Base-by-base conservation (phyloP, 805 yeast species). In the Yamadazyma endophytica region DNA sequence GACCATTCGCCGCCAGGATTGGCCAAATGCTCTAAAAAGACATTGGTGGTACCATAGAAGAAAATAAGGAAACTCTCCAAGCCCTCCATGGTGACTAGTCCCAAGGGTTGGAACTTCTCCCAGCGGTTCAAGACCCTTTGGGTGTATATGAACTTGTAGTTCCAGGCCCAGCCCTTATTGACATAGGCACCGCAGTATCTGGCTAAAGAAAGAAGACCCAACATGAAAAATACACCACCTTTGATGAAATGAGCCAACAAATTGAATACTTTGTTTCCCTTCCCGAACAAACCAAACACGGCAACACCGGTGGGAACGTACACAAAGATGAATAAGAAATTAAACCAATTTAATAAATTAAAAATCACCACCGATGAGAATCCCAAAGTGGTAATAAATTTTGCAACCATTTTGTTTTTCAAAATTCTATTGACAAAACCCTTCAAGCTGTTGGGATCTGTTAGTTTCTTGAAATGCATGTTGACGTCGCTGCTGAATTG, bases 201-300 rank as follows among this genome's bases (percentile, higher is more conserved):
- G 1, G 88, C 83, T 23, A 92, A 66, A n/a, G 95, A 73, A 5
- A 88, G 52, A 6, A 89, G 39, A 13, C 98, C 98, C 23, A 83
- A 61, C 4, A 68, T 41, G 36, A 87, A 69, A 52, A 90, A 90
- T 2, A 90, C 92, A 16, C 90, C 92, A 38, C 98, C 98, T 58
- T 90, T 90, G 56, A 90, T 90, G 71, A 87, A 86, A 58, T 90
- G 98, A 2, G 98, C 98, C 35, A 90, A 68, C 31, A 90, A 57
- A 46, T 86, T 87, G 63, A 86, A 90, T 9, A 89, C 80, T 13
- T 65, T 64, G 9, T 46, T 50, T 3, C 77, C 89, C 56, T 74
- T 60, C 23, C 95, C 97, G 47, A 88, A 56, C 24, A 80, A 51
- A 32, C 72, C 74, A 26, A 84, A 82, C 5, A 82, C 79, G 5